phyloP scores from a whole-genome alignment of 352 stramenopile species.

The Pythium plurisporium region DNA sequence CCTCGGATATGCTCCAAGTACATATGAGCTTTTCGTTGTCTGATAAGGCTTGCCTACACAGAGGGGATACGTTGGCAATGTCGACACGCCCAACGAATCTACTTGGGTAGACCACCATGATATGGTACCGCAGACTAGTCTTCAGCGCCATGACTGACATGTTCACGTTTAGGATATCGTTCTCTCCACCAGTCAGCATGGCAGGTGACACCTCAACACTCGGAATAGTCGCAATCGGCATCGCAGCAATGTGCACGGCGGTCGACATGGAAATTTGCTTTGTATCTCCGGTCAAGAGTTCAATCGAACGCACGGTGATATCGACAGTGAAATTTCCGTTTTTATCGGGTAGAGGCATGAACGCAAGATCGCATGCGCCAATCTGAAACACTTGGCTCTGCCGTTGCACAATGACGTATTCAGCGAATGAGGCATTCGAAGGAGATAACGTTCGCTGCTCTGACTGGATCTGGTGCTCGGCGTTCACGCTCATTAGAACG shows the following conservation, averaged over 20 bases:
- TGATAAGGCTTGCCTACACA: not conserved
- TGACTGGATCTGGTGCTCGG: not conserved
- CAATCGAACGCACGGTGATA: constrained; percentile 4
- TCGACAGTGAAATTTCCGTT: constrained; percentile 2
- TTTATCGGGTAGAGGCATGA: constrained; percentile 17
- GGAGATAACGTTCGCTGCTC: not conserved
- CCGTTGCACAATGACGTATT: not conserved
- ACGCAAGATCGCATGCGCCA: not conserved
- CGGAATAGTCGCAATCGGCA: constrained; percentile 3
- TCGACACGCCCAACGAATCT: not conserved
- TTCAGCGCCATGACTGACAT: not conserved
- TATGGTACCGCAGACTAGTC: not conserved
- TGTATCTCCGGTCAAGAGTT: not conserved
- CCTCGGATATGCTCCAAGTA: not conserved
- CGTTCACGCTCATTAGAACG: not conserved
- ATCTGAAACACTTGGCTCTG: not conserved
- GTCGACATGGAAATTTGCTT: not conserved
- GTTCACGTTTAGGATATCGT: not conserved
- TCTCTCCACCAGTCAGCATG: not conserved
- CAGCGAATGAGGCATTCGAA: not conserved
- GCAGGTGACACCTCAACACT: not conserved
- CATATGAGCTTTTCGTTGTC: constrained; percentile 3
- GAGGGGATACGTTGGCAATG: not conserved
- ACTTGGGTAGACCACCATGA: constrained; percentile 11
- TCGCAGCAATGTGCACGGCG: not conserved